Evolutionary conservation across 495 filamentous ascomycete species (phyloP).

Genomic region (Halenospora varia): DNA sequence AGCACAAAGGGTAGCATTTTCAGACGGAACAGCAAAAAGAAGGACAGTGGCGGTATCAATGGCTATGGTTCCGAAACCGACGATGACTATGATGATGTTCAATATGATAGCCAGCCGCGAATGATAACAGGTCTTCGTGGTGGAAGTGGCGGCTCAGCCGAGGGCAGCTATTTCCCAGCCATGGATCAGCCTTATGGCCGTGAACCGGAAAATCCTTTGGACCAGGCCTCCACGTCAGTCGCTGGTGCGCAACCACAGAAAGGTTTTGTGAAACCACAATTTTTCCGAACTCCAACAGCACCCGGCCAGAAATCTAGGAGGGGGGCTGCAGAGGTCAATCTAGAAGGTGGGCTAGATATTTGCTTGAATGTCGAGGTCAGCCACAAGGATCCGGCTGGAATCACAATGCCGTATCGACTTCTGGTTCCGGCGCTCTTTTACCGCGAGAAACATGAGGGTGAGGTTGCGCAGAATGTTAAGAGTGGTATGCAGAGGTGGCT

Average conservation of each 20-base stretch:
- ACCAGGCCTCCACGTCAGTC: conserved; percentile 9
- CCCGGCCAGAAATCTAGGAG: conserved; percentile 55
- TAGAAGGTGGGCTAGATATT: conserved; percentile 78
- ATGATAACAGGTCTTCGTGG: conserved; percentile 14
- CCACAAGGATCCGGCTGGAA: conserved; percentile 79
- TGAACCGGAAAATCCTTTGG: background rate
- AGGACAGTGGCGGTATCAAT: conserved; percentile 49
- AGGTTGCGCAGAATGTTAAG: background rate
- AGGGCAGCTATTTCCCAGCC: conserved; percentile 20
- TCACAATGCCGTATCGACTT: conserved; percentile 80
- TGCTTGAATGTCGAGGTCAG: conserved; percentile 83
- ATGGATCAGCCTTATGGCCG: conserved; percentile 10
- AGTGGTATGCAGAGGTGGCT: conserved; percentile 9
- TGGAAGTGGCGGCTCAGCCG: conserved; percentile 11
- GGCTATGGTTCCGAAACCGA: conserved; percentile 32
- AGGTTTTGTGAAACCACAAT: conserved; percentile 38
- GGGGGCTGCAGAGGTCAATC: conserved; percentile 47
- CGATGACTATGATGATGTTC: conserved; percentile 15
- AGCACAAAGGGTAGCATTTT: conserved; percentile 47
- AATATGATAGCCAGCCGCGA: conserved; percentile 6
- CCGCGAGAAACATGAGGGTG: conserved; percentile 26
- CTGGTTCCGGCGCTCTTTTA: conserved; percentile 75
- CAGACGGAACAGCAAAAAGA: conserved; percentile 43
- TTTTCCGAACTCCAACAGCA: conserved; percentile 71
- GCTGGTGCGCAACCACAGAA: conserved; percentile 9